Percentiles rank a stretch among this genome's conserved stretches.
Conservation (phyloP, 2,329 filamentous ascomycete genomes). For the Clarireedia sp. region DNA sequence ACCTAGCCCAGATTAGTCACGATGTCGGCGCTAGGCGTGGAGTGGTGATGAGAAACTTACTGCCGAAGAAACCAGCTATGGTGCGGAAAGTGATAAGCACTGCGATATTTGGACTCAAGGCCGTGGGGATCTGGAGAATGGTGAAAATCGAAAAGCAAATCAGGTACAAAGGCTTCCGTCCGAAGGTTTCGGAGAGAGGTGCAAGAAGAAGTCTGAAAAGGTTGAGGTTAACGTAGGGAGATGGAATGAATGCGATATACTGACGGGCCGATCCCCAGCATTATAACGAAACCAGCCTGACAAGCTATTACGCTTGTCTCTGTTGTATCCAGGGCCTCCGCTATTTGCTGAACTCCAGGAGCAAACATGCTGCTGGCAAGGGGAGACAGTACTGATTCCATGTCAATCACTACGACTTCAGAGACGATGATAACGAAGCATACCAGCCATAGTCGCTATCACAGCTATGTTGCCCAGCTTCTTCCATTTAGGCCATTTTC, state of each 20-base stretch:
- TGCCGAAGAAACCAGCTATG: constrained; percentile 34
- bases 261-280: constrained; percentile 11
- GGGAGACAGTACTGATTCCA: constrained; percentile 8
- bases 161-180: constrained; percentile 59
- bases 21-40: not conserved
- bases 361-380: constrained; percentile 39
- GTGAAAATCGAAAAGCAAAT: constrained; percentile 49
- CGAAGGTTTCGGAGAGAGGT: constrained; percentile 58
- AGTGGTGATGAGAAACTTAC: constrained; percentile 5
- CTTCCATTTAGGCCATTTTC: constrained; percentile 21
- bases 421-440: not conserved
- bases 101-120: constrained; percentile 41
- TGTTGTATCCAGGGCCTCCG: constrained; percentile 21
- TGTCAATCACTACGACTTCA: not conserved
- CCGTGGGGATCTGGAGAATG: constrained; percentile 39
- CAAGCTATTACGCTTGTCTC: constrained; percentile 40
- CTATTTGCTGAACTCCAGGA: constrained; percentile 40
- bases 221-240: not conserved
- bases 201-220: constrained; percentile 45
- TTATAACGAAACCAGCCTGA: constrained; percentile 31
- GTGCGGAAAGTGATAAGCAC: constrained; percentile 38
- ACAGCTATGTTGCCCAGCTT: constrained; percentile 23
- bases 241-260: not conserved
- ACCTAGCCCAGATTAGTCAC: constrained; percentile 9
- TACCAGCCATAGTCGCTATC: constrained; percentile 23